These are phyloP conservation scores for Beauveria brongniartii DNA, from an alignment of 2,329 filamentous ascomycete species.

Conservation along the genomic window DNA sequence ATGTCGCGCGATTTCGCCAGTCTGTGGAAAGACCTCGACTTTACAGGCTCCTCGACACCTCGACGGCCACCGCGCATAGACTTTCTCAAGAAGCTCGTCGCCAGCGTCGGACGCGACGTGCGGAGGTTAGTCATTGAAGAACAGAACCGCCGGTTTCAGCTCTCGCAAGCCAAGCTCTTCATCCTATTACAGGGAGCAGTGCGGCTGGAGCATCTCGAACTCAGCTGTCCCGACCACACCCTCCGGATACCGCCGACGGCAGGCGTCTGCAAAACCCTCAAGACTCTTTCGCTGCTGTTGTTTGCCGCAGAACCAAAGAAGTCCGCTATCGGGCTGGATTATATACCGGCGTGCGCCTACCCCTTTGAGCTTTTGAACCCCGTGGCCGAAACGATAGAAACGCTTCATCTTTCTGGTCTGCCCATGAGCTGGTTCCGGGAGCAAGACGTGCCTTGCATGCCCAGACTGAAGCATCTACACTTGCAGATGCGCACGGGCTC, in stretches of 20 bases:
- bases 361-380: slow-evolving; percentile 10
- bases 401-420: slow-evolving; percentile 18
- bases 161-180: slow-evolving; percentile 23
- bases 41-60: slow-evolving; percentile 17
- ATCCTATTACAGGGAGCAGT: slow-evolving; percentile 19
- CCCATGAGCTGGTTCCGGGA: slow-evolving; percentile 15
- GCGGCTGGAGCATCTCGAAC: slow-evolving; percentile 21
- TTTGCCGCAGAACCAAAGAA: neutral
- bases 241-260: slow-evolving; percentile 1
- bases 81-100: slow-evolving; percentile 22
- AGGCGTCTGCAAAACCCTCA: slow-evolving; percentile 10
- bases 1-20: slow-evolving; percentile 20
- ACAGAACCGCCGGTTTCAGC: slow-evolving; percentile 18
- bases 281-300: neutral
- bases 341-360: neutral
- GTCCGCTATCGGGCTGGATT: slow-evolving; percentile 3
- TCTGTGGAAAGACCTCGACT: slow-evolving; percentile 26
- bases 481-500: slow-evolving; percentile 16
- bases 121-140: slow-evolving; percentile 22
- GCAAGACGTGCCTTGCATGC: slow-evolving; percentile 16
- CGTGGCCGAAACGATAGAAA: slow-evolving; percentile 17
- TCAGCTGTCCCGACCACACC: slow-evolving; percentile 13
- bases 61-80: slow-evolving; percentile 18
- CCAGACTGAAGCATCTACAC: slow-evolving; percentile 22
- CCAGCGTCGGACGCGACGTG: slow-evolving; percentile 24